A percentile compares a stretch with the other conserved stretches of the same genome.
Conservation (phyloP, 2,329 filamentous ascomycete genomes). For the Cercospora zeina region DNA sequence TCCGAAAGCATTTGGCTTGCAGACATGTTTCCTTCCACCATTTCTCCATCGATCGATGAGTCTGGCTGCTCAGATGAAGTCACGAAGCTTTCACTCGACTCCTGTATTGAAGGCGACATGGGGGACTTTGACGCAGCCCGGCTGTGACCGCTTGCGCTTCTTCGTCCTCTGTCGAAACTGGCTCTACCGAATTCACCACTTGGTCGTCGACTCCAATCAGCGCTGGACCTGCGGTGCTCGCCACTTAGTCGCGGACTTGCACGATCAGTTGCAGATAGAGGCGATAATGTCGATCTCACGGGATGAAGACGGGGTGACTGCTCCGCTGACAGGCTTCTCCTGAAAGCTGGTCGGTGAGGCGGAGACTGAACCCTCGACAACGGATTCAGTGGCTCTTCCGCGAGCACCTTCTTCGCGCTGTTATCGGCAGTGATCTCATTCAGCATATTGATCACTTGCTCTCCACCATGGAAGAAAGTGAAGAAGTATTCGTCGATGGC, state of each 20-base stretch:
- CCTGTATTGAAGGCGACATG: slow-evolving; percentile 55
- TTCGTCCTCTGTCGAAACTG: slow-evolving; percentile 46
- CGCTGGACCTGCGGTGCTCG: slow-evolving; percentile 47
- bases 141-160: slow-evolving; percentile 64
- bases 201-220: slow-evolving; percentile 35
- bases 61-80: slow-evolving; percentile 36
- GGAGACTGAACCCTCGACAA: slow-evolving; percentile 12
- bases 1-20: slow-evolving; percentile 86
- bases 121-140: slow-evolving; percentile 53
- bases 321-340: slow-evolving; percentile 21
- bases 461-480: slow-evolving; percentile 85
- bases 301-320: slow-evolving; percentile 36
- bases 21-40: slow-evolving; percentile 53
- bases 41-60: slow-evolving; percentile 28
- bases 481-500: slow-evolving; percentile 99
- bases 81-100: slow-evolving; percentile 72
- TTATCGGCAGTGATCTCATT: slow-evolving; percentile 70
- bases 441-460: slow-evolving; percentile 62
- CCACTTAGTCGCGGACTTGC: slow-evolving; percentile 47
- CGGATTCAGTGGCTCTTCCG: slow-evolving; percentile 20
- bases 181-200: slow-evolving; percentile 40
- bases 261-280: slow-evolving; percentile 41
- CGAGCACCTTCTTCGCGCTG: slow-evolving; percentile 38
- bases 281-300: slow-evolving; percentile 50
- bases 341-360: not conserved